Evolutionary conservation across 2,329 filamentous ascomycete genomes (phyloP), one percentile per base, ranked within the genome.

Genomic region (Talaromyces marneffei): DNA sequence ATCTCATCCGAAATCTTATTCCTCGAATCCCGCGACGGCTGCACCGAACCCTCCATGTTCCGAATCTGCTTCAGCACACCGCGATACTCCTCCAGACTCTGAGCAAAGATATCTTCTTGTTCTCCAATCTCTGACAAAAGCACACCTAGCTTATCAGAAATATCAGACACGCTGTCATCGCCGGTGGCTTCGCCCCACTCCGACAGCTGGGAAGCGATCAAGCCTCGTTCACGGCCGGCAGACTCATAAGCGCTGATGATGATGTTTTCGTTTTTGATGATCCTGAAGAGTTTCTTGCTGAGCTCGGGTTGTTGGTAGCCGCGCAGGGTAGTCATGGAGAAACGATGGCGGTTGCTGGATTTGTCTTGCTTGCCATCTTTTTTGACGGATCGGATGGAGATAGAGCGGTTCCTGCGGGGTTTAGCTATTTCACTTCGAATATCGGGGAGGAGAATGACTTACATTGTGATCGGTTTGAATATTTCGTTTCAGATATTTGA

Each of bases 251-350:
- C 89, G 55, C 84, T 82, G 69, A 97, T 92, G 37, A 92, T 87
- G 72, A 89, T 87, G 81, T 97, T 97, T 77, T 95, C 89, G 55
- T 89, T 90, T 80, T 99, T 99, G 82, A 97, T 96, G 64, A 99
- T 84, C 69, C 88, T 89, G 82, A 88, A 95, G 57, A 99, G 86
- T 73, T 88, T 90, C 76, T 90, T 91, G 69, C 90, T 92, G 29
- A 97, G 85, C 75, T 97, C 92, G 4, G 92, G 91, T 73, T 96
- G 91, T 68, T 88, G 84, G 54, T 87, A 85, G 60, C 91, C 91
- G 57, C 93, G 91, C 60, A 99, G 86, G 20, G 91, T 94, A 66
- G 85, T 87, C 79, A 97, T 89, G 62, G 87, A 89, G 80, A 97
- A 96, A 71, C 86, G 87, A 73, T 90, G 87, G n/a, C 72, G 72